Evolutionary conservation across 1,139 yeast genomes (phyloP).

Genomic region (Geotrichum restrictum): DNA sequence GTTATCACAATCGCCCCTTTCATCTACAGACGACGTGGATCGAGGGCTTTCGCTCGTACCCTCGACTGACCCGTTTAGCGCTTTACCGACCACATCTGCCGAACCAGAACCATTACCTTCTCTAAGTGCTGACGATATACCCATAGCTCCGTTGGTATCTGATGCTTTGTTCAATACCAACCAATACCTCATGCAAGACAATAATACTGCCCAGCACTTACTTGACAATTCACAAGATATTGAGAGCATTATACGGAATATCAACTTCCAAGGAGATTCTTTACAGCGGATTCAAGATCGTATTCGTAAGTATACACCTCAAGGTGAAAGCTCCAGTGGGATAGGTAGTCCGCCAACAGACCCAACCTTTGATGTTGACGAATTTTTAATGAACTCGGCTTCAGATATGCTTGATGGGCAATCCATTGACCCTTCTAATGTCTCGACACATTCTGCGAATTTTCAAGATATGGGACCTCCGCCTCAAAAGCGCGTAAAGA

Average conservation of each 20-base stretch:
- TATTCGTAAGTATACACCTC: conserved; percentile 31
- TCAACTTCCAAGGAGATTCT: conserved; percentile 35
- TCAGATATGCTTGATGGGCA: conserved; percentile 8
- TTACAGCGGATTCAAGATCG: conserved; percentile 39
- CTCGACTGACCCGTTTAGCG: neutral
- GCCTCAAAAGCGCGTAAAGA: conserved; percentile 9
- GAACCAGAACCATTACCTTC: neutral
- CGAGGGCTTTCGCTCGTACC: neutral
- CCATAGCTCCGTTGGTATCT: conserved; percentile 11
- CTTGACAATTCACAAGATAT: conserved; percentile 23
- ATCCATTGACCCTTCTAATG: neutral
- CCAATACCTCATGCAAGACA: conserved; percentile 12
- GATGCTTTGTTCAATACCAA: conserved; percentile 16
- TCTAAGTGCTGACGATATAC: neutral
- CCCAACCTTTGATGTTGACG: conserved; percentile 20
- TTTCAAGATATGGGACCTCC: conserved; percentile 17
- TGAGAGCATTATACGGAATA: conserved; percentile 17
- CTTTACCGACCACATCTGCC: neutral
- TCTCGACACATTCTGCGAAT: neutral
- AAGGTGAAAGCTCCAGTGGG: neutral
- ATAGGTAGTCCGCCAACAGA: conserved; percentile 11
- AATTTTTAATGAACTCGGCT: conserved; percentile 18
- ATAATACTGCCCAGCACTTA: conserved; percentile 17
- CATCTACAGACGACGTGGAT: neutral
- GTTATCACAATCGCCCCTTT: neutral